A percentile compares a stretch with the other conserved stretches of the same genome.
Evolutionary conservation across 768 basidiomycete species (phyloP).

Genomic region (Amyloporia xantha): DNA sequence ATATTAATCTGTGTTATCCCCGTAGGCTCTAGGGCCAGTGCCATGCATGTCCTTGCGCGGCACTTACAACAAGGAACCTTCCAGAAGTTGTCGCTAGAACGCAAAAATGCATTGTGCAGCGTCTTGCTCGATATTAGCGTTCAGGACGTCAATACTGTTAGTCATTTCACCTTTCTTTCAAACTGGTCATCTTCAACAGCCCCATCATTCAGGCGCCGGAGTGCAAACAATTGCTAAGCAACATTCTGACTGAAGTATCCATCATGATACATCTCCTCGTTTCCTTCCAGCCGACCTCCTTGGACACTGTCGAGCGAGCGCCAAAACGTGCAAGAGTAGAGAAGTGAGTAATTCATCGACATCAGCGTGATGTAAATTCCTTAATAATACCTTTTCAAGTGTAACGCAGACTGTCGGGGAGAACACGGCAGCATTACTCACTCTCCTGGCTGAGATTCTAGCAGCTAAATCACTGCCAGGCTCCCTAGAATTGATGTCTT

Average conservation of each 20-base stretch:
- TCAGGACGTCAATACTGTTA: slow-evolving; percentile 42
- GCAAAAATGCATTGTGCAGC: slow-evolving; percentile 48
- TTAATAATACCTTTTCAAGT: background rate
- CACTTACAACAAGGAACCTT: slow-evolving; percentile 54
- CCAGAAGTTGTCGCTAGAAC: slow-evolving; percentile 40
- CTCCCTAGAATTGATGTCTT: slow-evolving; percentile 64
- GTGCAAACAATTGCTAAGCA: slow-evolving; percentile 41
- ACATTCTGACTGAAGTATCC: slow-evolving; percentile 41
- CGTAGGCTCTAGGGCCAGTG: too few relatives aligned
- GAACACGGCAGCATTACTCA: slow-evolving; percentile 33
- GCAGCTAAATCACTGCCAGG: slow-evolving; percentile 58
- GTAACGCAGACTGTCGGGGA: background rate
- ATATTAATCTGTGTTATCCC: too few relatives aligned
- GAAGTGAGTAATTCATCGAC: slow-evolving; percentile 30
- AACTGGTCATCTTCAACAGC: background rate
- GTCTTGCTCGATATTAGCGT: slow-evolving; percentile 49
- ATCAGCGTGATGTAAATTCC: background rate
- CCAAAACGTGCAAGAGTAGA: slow-evolving; percentile 61
- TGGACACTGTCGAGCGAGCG: slow-evolving; percentile 38
- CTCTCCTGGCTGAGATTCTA: slow-evolving; percentile 63
- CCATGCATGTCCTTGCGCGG: slow-evolving; percentile 8
- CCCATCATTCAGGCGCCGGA: slow-evolving; percentile 12
- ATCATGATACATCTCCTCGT: slow-evolving; percentile 49
- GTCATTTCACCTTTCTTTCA: background rate
- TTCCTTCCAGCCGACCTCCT: slow-evolving; percentile 38